Conservation (phyloP, 805 yeast genomes). For the Wickerhamiella spandovensis region DNA sequence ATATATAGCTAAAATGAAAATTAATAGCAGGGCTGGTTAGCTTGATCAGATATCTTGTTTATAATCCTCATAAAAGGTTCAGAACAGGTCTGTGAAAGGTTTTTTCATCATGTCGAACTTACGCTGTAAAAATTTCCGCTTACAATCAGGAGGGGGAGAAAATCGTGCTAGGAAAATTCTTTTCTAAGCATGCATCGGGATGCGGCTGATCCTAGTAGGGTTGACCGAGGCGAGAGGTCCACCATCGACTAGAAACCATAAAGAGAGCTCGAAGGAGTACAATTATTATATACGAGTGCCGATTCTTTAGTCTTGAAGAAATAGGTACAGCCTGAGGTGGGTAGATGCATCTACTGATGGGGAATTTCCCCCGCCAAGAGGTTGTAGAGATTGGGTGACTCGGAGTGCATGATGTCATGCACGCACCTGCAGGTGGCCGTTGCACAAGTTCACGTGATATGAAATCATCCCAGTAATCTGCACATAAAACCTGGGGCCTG, state of each 20-base stretch:
- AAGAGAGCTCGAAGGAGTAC: too few relatives aligned
- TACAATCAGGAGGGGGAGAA: neutral
- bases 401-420: neutral
- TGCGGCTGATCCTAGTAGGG: neutral
- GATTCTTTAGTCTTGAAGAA: too few relatives aligned
- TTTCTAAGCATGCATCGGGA: neutral
- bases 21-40: neutral
- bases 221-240: neutral
- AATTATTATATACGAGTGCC: too few relatives aligned
- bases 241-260: too few relatives aligned
- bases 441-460: neutral
- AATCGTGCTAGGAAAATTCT: neutral
- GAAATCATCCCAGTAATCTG: neutral
- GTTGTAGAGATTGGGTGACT: neutral
- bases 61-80: conserved; percentile 14
- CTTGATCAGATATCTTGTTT: conserved; percentile 6
- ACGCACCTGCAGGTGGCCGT: neutral
- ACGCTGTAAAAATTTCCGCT: neutral
- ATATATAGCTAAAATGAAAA: neutral
- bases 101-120: conserved; percentile 1
- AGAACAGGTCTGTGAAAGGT: conserved; percentile 20
- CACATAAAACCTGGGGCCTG: neutral
- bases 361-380: neutral
- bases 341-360: too few relatives aligned
- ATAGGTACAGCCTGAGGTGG: too few relatives aligned